These are phyloP conservation scores for Westerdykella aurantiaca DNA, from an alignment of 2,329 filamentous ascomycete genomes.

Conservation along the genomic window DNA sequence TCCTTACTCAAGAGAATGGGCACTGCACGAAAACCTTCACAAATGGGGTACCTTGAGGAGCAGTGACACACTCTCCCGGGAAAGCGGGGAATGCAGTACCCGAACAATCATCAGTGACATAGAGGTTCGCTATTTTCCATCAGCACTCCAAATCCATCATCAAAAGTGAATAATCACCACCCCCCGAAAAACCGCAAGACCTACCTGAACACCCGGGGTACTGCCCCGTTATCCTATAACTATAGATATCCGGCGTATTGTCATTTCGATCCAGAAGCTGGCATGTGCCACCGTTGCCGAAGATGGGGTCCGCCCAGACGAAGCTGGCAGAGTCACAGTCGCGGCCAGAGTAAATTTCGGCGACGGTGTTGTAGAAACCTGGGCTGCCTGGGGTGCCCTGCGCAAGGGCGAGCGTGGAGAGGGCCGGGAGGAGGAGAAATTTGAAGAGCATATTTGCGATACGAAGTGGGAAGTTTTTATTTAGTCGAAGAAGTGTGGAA, in stretches of 20 bases:
- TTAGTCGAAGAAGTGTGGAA: no score
- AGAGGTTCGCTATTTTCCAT: slow-evolving; percentile 5
- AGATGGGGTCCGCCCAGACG: slow-evolving; percentile 10
- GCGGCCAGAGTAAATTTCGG: slow-evolving; percentile 9
- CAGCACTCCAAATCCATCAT: neutral
- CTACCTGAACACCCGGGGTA: slow-evolving; percentile 8
- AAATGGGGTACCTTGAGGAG: slow-evolving; percentile 5
- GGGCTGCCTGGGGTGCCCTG: slow-evolving; percentile 6
- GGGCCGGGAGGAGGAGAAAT: neutral
- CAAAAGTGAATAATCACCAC: neutral
- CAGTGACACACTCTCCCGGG: slow-evolving; percentile 5
- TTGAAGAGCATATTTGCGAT: no score
- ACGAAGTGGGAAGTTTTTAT: no score
- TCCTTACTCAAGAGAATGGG: slow-evolving; percentile 3
- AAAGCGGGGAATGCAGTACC: slow-evolving; percentile 7
- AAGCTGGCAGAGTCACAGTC: slow-evolving; percentile 2
- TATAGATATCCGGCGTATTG: slow-evolving; percentile 12
- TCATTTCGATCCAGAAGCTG: slow-evolving; percentile 10
- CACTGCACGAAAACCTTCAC: slow-evolving; percentile 11
- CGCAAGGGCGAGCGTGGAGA: slow-evolving; percentile 1
- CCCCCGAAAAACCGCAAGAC: neutral
- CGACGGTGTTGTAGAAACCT: slow-evolving; percentile 13
- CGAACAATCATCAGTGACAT: slow-evolving; percentile 8
- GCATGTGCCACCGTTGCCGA: slow-evolving; percentile 8
- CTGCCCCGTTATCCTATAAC: slow-evolving; percentile 6